Evolutionary conservation across 2,329 filamentous ascomycete genomes (phyloP), one percentile per base, ranked within the genome.

Genomic region (Pseudogymnoascus sp.): DNA sequence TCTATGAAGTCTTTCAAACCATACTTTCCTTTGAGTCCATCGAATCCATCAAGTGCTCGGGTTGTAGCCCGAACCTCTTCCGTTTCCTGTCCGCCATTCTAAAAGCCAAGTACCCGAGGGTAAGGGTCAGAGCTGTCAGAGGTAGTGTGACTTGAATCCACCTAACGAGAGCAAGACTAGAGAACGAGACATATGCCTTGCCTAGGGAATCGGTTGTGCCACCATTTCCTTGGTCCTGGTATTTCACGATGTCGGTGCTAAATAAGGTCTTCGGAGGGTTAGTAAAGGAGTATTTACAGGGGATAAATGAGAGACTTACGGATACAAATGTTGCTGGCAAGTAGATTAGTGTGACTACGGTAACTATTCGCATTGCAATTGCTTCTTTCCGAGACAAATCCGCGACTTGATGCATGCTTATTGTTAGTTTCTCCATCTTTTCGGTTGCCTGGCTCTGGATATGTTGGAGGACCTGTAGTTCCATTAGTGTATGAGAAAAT

Each of bases 101-200:
- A 25, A 67, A 65, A 11, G 37, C 40, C 2, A 62, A 59, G 10
- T 64, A 67, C 16, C 63, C 66, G 31, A 61, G 70, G 23, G 37
- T 8, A 5, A 71, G 40, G 0, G 75, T 77, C 0, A 77, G 5
- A 2, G 67, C 37, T 1, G 73, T 77, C 10, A 78, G 63, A 1
- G 76, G 75, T n/a, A 77, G 56, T 2, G 76, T 74, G 2, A 77
- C 70, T 59, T 77, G 66, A 2, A 77, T 63, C 75, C 76, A 78
- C 40, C 73, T 66, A 8, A 65, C 31, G 61, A 77, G 50, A 6
- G 75, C 76, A 5, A 69, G 37, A 4, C 31, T 25, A 0, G 74
- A 75, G 50, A 73, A 76, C 1, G 68, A 66, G 1, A 68, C 70
- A 23, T 67, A 36, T 11, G 14, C 14, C 1, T 31, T 31, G 3